phyloP scores from a whole-genome alignment of 2,329 filamentous ascomycete genomes.

The Penicillium sp. region DNA sequence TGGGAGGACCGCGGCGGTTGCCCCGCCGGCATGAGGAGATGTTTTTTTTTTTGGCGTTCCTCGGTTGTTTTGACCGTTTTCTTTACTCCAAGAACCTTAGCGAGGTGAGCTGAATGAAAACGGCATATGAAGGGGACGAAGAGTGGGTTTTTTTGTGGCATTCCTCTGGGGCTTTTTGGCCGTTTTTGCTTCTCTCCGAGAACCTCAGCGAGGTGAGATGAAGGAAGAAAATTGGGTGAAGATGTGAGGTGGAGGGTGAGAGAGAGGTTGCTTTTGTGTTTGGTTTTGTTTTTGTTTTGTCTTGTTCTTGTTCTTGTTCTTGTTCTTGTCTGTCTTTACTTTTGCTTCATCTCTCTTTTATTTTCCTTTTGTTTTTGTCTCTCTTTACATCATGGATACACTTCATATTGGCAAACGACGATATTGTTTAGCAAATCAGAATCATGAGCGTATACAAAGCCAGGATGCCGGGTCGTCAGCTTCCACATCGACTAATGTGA shows the following conservation, averaged over 20 bases:
- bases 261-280: neutral
- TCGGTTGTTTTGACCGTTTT: neutral
- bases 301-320: too few species aligned
- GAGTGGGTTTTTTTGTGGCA: neutral
- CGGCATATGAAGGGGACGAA: neutral
- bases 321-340: too few species aligned
- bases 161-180: neutral
- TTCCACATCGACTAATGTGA: too few species aligned
- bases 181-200: slow-evolving; percentile 4
- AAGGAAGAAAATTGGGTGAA: neutral
- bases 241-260: neutral
- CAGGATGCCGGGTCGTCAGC: too few species aligned
- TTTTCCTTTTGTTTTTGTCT: too few species aligned
- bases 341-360: too few species aligned
- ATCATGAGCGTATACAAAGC: too few species aligned
- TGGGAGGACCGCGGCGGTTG: too few species aligned
- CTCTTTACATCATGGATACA: too few species aligned
- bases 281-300: neutral
- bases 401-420: too few species aligned
- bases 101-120: slow-evolving; percentile 1
- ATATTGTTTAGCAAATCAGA: too few species aligned
- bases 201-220: neutral
- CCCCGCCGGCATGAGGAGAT: too few species aligned
- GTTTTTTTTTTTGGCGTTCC: neutral
- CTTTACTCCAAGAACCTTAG: neutral